Percentiles rank a stretch among this genome's conserved stretches.
Conservation (phyloP, 345 rosid species). For the Raphanus raphanistrum region DNA sequence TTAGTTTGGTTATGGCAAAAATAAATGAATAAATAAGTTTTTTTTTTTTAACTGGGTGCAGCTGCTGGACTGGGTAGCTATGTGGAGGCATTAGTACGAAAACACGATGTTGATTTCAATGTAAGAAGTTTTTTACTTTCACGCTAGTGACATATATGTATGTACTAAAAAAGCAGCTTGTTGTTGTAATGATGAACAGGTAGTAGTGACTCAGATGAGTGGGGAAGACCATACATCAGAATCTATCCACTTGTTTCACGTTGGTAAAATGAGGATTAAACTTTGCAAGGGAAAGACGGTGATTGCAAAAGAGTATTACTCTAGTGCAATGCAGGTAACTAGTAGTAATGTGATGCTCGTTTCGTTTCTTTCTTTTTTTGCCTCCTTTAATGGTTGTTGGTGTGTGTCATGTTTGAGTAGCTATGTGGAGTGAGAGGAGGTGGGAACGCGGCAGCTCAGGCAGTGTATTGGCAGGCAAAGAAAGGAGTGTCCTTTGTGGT, state of each 20-base stretch:
- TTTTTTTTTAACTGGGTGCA: constrained; percentile 41
- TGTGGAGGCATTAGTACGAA: constrained; percentile 89
- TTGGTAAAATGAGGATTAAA: constrained; percentile 97
- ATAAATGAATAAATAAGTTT: background rate
- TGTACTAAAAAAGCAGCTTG: background rate
- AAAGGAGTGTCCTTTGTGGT: constrained; percentile 70
- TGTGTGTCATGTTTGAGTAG: constrained; percentile 39
- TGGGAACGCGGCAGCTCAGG: constrained; percentile 95
- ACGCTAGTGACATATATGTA: background rate
- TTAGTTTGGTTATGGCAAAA: background rate
- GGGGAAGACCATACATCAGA: constrained; percentile 70
- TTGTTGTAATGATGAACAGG: constrained; percentile 37
- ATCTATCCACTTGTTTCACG: constrained; percentile 81
- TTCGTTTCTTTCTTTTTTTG: background rate
- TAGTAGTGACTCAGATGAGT: constrained; percentile 58
- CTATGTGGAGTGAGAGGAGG: constrained; percentile 98
- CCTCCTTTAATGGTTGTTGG: background rate
- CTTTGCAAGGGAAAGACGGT: constrained; percentile 74
- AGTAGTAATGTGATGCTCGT: background rate
- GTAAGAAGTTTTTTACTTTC: constrained; percentile 43
- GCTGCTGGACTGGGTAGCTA: constrained; percentile 97
- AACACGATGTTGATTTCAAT: constrained; percentile 84
- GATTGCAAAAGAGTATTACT: constrained; percentile 83
- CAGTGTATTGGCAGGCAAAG: constrained; percentile 87
- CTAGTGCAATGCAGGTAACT: constrained; percentile 76